Conservation (phyloP, 768 basidiomycete species). For the Wakefieldia striispora region DNA sequence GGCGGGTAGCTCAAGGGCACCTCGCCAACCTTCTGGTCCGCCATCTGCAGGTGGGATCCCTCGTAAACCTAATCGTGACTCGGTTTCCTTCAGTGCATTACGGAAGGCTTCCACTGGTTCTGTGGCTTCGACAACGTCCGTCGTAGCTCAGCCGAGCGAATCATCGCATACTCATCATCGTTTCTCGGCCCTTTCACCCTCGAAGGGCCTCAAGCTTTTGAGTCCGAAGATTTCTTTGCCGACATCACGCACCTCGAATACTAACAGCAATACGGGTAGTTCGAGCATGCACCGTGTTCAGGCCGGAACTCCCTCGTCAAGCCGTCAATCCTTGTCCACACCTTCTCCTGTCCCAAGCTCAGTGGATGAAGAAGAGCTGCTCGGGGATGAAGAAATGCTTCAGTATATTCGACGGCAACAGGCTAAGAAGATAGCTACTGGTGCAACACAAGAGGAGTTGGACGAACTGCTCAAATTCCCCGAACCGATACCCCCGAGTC, state of each 20-base stretch:
- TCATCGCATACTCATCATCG: slow-evolving; percentile 51
- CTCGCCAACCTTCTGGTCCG: slow-evolving; percentile 59
- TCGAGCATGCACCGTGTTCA: slow-evolving; percentile 47
- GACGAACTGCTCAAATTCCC: slow-evolving; percentile 91
- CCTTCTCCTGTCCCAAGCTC: slow-evolving; percentile 80
- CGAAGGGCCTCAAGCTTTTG: slow-evolving; percentile 77
- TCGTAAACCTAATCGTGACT: slow-evolving; percentile 75
- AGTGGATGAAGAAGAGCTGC: slow-evolving; percentile 80
- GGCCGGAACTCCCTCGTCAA: slow-evolving; percentile 64
- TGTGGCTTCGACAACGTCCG: slow-evolving; percentile 63
- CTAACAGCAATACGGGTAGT: slow-evolving; percentile 33
- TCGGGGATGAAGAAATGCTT: slow-evolving; percentile 97
- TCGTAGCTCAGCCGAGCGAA: slow-evolving; percentile 42
- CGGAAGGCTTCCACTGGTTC: slow-evolving; percentile 85
- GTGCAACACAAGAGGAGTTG: slow-evolving; percentile 82
- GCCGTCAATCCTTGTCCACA: slow-evolving; percentile 74
- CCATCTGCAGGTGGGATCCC: slow-evolving; percentile 46
- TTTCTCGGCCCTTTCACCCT: slow-evolving; percentile 83
- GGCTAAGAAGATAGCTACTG: slow-evolving; percentile 79
- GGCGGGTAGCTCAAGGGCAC: slow-evolving; percentile 54
- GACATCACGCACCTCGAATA: slow-evolving; percentile 52
- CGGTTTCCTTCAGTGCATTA: slow-evolving; percentile 71
- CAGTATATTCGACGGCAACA: slow-evolving; percentile 90
- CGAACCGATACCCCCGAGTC: slow-evolving; percentile 74
- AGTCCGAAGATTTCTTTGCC: slow-evolving; percentile 73